Evolutionary conservation across 176 grass and related monocot species (phyloP), one percentile per base, ranked within the genome.

Genomic region (Juncus effusus): DNA sequence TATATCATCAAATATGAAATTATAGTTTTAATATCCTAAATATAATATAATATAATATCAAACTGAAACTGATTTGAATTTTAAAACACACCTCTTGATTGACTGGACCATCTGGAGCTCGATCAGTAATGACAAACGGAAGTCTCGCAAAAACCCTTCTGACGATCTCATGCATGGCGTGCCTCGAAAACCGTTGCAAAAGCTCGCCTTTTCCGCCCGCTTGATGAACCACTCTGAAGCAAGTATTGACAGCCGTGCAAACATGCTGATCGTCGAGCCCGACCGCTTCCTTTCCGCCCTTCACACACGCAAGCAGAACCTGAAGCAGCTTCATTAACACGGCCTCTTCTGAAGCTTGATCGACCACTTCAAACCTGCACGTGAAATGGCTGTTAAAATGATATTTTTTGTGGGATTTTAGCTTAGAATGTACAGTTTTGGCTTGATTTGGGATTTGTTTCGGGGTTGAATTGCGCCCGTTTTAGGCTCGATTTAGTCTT

Each of bases 181-280:
- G 75, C 0, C 95, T 79, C 3, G 95, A 93, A 77, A 87, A 94
- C 2, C 73, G 77, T 76, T 99, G 88, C 76, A 99, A 80, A n/a
- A 94, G 89, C 49, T 94, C 89, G 10, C 86, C 78, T 76, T 94
- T 99, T 2, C 67, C 54, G 1, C 68, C 62, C 0, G 86, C 89
- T 80, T 99, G 95, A 65, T 99, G 86, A 4, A 94, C 89, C 42
- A 94, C 86, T 14, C 95, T 83, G 78, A 93, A 94, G 72, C 95
- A 99, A 0, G 81, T 99, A 65, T 99, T 94, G 59, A 99, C 86
- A 1, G 88, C 76, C 13, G 83, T 99, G 80, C 89, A 93, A 55
- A 94, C 95, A n/a, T 99, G 95, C 69, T 90, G 89, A 79, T 99
- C 78, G 10, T 84, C 81, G 10, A 99, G 78, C 0, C 76, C 83